phyloP scores from a whole-genome alignment of 1,284 basidiomycete genomes.

The Irpex sp. region DNA sequence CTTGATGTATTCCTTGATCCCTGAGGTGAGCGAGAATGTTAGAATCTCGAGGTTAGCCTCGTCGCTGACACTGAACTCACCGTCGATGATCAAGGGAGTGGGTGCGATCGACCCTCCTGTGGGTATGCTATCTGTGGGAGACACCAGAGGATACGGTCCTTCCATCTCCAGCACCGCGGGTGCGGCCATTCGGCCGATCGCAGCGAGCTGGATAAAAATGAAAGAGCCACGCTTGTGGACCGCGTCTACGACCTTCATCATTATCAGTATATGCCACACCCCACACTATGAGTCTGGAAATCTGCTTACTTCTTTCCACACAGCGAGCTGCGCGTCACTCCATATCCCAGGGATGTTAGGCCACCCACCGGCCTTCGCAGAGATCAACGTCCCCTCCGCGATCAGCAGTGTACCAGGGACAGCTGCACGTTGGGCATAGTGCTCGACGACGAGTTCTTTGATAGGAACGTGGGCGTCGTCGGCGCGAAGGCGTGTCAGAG shows the following conservation, averaged over 20 bases:
- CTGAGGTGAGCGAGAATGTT: background rate
- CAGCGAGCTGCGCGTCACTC: conserved; percentile 37
- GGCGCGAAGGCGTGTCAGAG: conserved; percentile 38
- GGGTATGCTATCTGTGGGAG: conserved; percentile 39
- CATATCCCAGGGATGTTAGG: conserved; percentile 38
- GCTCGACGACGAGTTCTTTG: conserved; percentile 30
- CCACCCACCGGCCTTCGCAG: conserved; percentile 32
- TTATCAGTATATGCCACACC: no score
- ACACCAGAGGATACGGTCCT: conserved; percentile 26
- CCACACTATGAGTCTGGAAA: no score
- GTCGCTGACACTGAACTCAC: no score
- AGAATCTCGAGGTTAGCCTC: no score
- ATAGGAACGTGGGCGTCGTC: conserved; percentile 22
- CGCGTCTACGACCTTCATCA: conserved; percentile 21
- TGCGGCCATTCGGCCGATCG: conserved; percentile 34
- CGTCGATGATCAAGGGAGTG: background rate
- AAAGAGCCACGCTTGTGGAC: conserved; percentile 30
- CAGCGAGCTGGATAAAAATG: conserved; percentile 45
- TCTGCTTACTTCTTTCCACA: conserved; percentile 38
- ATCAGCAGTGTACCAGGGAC: conserved; percentile 42
- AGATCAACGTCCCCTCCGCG: conserved; percentile 41
- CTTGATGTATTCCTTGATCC: conserved; percentile 15
- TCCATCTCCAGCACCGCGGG: conserved; percentile 23
- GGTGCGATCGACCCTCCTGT: conserved; percentile 20
- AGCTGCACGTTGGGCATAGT: conserved; percentile 28